These are phyloP conservation scores for Colletotrichum zoysiae DNA, from an alignment of 2,329 filamentous ascomycete genomes.

Conservation along the genomic window DNA sequence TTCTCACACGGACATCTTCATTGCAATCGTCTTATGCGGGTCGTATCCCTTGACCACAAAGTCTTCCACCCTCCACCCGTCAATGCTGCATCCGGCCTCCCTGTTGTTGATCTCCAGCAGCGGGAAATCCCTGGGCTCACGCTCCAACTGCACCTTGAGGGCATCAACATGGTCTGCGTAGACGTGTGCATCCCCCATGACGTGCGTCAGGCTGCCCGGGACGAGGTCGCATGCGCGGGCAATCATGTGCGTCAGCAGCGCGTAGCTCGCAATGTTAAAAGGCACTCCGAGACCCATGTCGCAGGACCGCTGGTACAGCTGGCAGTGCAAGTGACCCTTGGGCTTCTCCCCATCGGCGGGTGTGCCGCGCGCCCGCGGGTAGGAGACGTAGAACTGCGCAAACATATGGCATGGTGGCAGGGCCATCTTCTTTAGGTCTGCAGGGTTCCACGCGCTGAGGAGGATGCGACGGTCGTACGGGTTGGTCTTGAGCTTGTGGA, in stretches of 20 bases:
- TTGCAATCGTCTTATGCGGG: slow-evolving; percentile 90
- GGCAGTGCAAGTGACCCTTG: slow-evolving; percentile 83
- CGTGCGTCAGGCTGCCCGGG: slow-evolving; percentile 90
- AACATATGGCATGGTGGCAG: slow-evolving; percentile 98
- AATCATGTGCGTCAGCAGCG: slow-evolving; percentile 94
- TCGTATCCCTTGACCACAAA: slow-evolving; percentile 90
- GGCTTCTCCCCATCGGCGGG: slow-evolving; percentile 46
- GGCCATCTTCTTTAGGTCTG: slow-evolving; percentile 88
- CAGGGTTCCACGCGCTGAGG: slow-evolving; percentile 93
- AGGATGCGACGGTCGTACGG: slow-evolving; percentile 94
- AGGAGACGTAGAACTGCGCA: slow-evolving; percentile 94
- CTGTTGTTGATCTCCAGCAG: slow-evolving; percentile 77
- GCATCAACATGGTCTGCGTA: slow-evolving; percentile 95
- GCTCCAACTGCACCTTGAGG: slow-evolving; percentile 80
- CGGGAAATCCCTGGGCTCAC: slow-evolving; percentile 86
- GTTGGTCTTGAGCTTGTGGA: slow-evolving; percentile 84
- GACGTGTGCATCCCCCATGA: slow-evolving; percentile 98
- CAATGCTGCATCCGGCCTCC: slow-evolving; percentile 79
- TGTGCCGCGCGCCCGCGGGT: slow-evolving; percentile 61
- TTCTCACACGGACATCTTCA: slow-evolving; percentile 95
- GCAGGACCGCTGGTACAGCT: slow-evolving; percentile 93
- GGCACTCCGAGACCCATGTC: slow-evolving; percentile 98
- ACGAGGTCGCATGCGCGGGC: slow-evolving; percentile 87
- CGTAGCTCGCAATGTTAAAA: slow-evolving; percentile 97
- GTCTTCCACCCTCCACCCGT: slow-evolving; percentile 91